Conservation (phyloP, 352 stramenopile species). For the Elongisporangium anandrum region DNA sequence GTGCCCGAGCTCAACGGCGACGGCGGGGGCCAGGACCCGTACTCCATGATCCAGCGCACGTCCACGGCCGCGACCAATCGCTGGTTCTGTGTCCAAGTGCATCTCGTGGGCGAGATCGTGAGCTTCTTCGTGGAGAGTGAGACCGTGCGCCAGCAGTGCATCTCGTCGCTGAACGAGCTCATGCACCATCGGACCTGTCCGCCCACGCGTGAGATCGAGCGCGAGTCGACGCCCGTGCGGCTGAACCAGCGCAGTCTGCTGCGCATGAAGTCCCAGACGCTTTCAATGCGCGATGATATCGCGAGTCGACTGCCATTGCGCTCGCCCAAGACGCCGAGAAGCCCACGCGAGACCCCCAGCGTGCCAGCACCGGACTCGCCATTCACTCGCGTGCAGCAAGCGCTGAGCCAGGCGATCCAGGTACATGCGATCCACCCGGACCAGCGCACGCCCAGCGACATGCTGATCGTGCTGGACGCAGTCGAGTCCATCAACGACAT, state of each 20-base stretch:
- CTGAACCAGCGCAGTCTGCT: conserved; percentile 46
- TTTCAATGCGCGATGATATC: background rate
- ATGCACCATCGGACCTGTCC: conserved; percentile 5
- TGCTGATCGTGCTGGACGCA: conserved; percentile 43
- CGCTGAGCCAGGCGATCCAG: conserved; percentile 20
- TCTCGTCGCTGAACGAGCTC: conserved; percentile 29
- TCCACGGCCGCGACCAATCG: conserved; percentile 7
- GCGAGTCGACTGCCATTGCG: background rate
- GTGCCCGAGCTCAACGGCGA: conserved; percentile 18
- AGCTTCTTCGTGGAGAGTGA: conserved; percentile 55
- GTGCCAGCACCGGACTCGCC: background rate
- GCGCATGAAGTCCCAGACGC: conserved; percentile 1
- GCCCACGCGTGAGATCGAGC: conserved; percentile 13
- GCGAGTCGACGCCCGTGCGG: conserved; percentile 36
- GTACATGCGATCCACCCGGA: conserved; percentile 12
- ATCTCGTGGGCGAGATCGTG: conserved; percentile 46
- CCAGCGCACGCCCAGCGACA: conserved; percentile 10
- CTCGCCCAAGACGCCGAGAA: background rate
- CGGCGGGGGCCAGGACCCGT: background rate
- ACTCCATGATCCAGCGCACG: background rate
- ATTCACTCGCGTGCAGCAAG: conserved; percentile 17
- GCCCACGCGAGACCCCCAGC: background rate
- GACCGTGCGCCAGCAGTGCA: conserved; percentile 19
- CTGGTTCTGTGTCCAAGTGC: conserved; percentile 59
- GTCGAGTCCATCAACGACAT: conserved; percentile 47